Evolutionary conservation across 257 asterid species (phyloP).

Genomic region (Capsicum baccatum): DNA sequence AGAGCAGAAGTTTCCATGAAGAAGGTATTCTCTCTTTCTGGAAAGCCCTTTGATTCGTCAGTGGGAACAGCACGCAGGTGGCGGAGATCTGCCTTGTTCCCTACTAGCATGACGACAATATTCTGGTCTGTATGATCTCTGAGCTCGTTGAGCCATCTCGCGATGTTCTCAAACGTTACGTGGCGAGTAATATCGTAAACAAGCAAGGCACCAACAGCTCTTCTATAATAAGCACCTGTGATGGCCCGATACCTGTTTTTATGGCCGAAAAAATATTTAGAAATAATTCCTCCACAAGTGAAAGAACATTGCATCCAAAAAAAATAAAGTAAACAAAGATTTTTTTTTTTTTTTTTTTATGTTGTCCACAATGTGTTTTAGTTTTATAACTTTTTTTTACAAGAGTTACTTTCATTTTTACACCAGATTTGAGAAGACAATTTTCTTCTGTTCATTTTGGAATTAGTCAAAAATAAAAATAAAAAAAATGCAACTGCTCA

Average conservation of each 20-base stretch:
- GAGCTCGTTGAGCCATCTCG: constrained; percentile 56
- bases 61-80: constrained; percentile 47
- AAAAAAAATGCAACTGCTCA: no score
- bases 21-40: constrained; percentile 45
- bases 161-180: constrained; percentile 51
- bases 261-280: neutral
- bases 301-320: neutral
- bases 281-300: neutral
- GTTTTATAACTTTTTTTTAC: no score
- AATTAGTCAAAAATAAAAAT: no score
- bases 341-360: no score
- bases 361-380: no score
- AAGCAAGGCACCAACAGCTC: constrained; percentile 53
- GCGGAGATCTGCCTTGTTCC: constrained; percentile 56
- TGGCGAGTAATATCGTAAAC: constrained; percentile 54
- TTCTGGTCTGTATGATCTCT: constrained; percentile 54
- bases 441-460: no score
- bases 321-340: no score
- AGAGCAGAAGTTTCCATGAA: constrained; percentile 60
- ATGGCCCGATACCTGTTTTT: constrained; percentile 52
- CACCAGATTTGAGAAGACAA: no score
- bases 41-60: constrained; percentile 38
- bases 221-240: constrained; percentile 57
- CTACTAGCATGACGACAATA: constrained; percentile 51
- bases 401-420: no score